Evolutionary conservation across 305 asterid genomes (phyloP), one percentile per base, ranked within the genome.

Genomic region (Rubia balearica): DNA sequence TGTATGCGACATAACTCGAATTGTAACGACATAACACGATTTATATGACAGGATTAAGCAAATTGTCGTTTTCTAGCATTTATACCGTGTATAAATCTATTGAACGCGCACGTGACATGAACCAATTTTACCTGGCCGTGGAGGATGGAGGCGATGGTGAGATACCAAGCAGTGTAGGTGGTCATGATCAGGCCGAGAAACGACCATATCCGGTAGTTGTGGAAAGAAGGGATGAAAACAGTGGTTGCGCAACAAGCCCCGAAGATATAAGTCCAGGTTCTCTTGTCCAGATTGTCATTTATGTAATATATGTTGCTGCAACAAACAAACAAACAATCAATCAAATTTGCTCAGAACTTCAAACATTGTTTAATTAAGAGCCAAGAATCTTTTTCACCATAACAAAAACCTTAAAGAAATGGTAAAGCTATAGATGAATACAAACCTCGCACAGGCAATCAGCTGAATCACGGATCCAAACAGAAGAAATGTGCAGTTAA

Each of bases 391-490:
- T 51, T 51, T 51, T 9, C 1, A n/a, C 21, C 57, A 17, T 21
- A 21, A 16, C 57, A 51, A 51, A 51, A 51, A 51, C 57, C 57
- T 51, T 51, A 56, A 56, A n/a, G 62, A n/a, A 56, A 56, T 56
- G 33, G 27, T 56, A 7, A 56, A 21, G 8, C 9, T 12, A 21
- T 19, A 0, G 41, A 22, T 61, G 46, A 49, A 56, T 21, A 24
- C 21, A 41, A 27, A 87, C 98, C 98, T 92, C 14, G 98, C 98
- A 73, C 98, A 92, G 67, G 90, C 98, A 27, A 92, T 92, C 75
- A 92, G 97, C 83, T 92, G 98, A 62, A 92, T 92, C 74, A 92
- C 98, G 74, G 98, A 88, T 81, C 97, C 98, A 73, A 88, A 92
- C 24, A 92, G 85, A 49, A 92, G 97, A 71, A 92, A 92, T 62